Evolutionary conservation across 129 eudicot species (phyloP), one percentile per base, ranked within the genome.

Genomic region (Calendula officinalis): DNA sequence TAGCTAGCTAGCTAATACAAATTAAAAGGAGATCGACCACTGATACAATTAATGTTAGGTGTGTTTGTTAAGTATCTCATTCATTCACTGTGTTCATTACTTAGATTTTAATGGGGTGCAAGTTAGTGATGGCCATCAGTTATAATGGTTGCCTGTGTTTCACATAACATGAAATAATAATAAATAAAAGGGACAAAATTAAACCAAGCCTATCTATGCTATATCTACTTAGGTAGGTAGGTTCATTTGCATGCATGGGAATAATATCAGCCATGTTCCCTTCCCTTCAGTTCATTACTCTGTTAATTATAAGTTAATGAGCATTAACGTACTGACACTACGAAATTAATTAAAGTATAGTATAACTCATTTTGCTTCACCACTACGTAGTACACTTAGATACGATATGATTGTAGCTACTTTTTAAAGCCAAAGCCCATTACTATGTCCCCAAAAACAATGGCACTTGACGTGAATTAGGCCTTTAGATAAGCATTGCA

Each of bases 261-360:
- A 64, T 64, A 65, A 73, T 73, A 55, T 64, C 38, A 72, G 71
- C 77, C 77, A 72, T 72, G 77, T 72, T 72, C 71, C 65, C 65
- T 46, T 54, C 49, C 30, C 30, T 22, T 22, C 30, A 22, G 30
- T 22, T 22, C 30, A 22, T 1, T 22, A 64, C 35, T 64, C 66
- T 35, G 56, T 6, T 35, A 53, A 4, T 16, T 6, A 27, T 34
- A 53, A 55, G 48, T 38, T 53, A 60, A 43, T 34, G 22, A 15
- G 59, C 71, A 72, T 64, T 64, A 63, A 72, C n/a, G n/a, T n/a
- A n/a, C 58, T 72, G 9, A 34, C 63, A 49, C 43, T 66, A 51
- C 30, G 30, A 22, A 22, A 22, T 0, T 22, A 22, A 22, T 2
- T 22, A 22, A 22, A 22, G 30, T 22, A 22, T 22, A 22, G 30